Evolutionary conservation across 2,329 filamentous ascomycete species (phyloP).

Genomic region (Claviceps cyperi): DNA sequence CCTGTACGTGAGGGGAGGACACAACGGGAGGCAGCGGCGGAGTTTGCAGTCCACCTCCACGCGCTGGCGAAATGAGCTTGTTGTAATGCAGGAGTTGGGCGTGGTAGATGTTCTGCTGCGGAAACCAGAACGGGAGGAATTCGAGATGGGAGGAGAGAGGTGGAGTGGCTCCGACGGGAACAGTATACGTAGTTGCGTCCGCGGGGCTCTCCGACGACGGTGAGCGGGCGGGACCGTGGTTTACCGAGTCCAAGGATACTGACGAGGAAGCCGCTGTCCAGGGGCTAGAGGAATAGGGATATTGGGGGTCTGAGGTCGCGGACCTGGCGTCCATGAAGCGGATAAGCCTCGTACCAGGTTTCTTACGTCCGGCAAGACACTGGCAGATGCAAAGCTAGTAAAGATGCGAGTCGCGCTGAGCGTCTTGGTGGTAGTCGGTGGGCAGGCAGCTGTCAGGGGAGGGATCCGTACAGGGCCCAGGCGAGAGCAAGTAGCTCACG

Average conservation of each 20-base stretch:
- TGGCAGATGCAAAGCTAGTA: background rate
- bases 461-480: background rate
- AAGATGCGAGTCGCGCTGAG: background rate
- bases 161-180: conserved; percentile 12
- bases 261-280: conserved; percentile 17
- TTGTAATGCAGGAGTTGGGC: conserved; percentile 52
- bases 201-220: conserved; percentile 16
- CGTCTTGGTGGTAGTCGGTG: background rate
- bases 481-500: background rate
- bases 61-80: conserved; percentile 44
- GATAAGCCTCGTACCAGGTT: conserved; percentile 6
- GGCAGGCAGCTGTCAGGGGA: background rate
- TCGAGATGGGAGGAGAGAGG: conserved; percentile 32
- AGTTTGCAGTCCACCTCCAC: conserved; percentile 41
- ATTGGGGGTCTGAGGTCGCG: conserved; percentile 22
- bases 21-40: conserved; percentile 40
- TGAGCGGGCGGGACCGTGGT: conserved; percentile 13
- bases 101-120: conserved; percentile 46
- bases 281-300: conserved; percentile 22
- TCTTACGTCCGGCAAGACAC: background rate
- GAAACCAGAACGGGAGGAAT: conserved; percentile 41
- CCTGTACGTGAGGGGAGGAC: conserved; percentile 41
- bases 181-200: conserved; percentile 12
- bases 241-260: conserved; percentile 12
- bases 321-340: conserved; percentile 26